phyloP scores from a whole-genome alignment of 1,284 basidiomycete genomes.

The Phellopilus nigrolimitatus region DNA sequence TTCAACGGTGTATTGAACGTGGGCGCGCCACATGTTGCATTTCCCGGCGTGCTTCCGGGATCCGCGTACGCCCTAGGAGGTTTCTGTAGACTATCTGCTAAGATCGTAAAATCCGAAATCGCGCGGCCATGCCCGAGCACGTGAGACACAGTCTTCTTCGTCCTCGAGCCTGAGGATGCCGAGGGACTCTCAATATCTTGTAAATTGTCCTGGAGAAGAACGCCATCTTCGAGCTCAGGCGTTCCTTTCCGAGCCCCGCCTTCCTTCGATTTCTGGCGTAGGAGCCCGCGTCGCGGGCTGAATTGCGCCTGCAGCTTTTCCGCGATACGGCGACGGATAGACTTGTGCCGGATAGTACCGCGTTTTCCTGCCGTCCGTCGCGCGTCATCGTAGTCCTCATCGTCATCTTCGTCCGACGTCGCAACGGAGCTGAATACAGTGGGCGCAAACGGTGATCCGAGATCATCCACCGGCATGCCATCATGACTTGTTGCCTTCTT shows the following conservation, averaged over 20 bases:
- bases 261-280: not conserved
- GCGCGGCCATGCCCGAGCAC: conserved; percentile 13
- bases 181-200: not conserved
- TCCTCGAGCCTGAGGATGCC: not conserved
- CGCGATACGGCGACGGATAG: conserved; percentile 13
- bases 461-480: not conserved
- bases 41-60: too few species aligned
- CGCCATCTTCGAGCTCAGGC: conserved; percentile 18
- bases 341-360: not conserved
- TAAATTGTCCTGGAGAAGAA: conserved; percentile 4
- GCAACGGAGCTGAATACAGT: conserved; percentile 15
- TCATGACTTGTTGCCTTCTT: not conserved
- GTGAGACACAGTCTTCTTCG: not conserved
- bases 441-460: conserved; percentile 11
- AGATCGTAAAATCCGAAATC: conserved; percentile 14
- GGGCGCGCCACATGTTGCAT: not conserved
- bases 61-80: conserved; percentile 9
- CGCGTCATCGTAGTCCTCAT: conserved; percentile 15
- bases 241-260: conserved; percentile 2
- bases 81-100: not conserved
- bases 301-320: conserved; percentile 10
- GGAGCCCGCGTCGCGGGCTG: not conserved
- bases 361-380: not conserved
- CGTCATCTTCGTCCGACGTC: conserved; percentile 16
- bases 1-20: conserved; percentile 3